Conservation (phyloP, 768 basidiomycete genomes). For the Dioszegia crocea region DNA sequence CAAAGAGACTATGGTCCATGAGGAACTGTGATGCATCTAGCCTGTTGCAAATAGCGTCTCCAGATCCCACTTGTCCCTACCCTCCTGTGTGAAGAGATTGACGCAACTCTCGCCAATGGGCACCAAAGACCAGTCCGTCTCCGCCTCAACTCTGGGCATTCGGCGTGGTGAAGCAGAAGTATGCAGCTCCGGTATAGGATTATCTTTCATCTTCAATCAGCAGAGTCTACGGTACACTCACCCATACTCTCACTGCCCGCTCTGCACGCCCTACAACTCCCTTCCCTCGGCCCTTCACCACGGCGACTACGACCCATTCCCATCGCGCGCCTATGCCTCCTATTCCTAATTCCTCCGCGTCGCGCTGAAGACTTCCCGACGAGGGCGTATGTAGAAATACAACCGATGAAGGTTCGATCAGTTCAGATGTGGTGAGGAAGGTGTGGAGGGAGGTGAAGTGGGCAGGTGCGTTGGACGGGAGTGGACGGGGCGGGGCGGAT, state of each 20-base stretch:
- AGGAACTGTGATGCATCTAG: constrained; percentile 13
- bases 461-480: constrained; percentile 11
- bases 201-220: constrained; percentile 10
- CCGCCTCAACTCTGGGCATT: constrained; percentile 21
- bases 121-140: constrained; percentile 36
- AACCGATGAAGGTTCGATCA: constrained; percentile 12
- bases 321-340: constrained; percentile 15
- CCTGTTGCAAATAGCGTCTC: neutral
- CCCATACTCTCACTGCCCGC: constrained; percentile 38
- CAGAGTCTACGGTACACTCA: constrained; percentile 11
- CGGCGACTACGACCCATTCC: constrained; percentile 41
- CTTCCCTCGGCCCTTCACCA: constrained; percentile 43
- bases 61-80: constrained; percentile 16
- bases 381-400: constrained; percentile 13
- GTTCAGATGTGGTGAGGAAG: constrained; percentile 12
- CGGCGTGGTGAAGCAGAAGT: constrained; percentile 6
- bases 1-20: constrained; percentile 14
- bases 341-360: constrained; percentile 2
- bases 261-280: constrained; percentile 43
- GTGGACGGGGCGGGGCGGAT: neutral
- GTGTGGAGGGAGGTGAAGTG: constrained; percentile 7
- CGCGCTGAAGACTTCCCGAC: neutral
- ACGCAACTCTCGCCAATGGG: constrained; percentile 23
- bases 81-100: constrained; percentile 44
- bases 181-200: constrained; percentile 5